Conservation (phyloP, 371 early-diverging fungal genomes). For the Mortierella sp. region DNA sequence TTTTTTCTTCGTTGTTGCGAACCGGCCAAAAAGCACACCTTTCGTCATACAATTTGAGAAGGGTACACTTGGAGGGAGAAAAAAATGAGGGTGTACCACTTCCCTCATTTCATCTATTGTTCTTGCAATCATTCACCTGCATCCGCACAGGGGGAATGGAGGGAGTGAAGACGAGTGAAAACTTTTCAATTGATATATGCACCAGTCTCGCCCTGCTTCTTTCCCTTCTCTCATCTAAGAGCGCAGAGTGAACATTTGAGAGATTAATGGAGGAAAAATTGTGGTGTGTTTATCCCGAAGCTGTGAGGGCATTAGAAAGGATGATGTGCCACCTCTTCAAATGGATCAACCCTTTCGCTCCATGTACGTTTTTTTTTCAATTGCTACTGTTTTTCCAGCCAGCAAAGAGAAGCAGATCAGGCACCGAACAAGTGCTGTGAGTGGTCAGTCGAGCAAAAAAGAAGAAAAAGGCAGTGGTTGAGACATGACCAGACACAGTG, state of each 20-base stretch:
- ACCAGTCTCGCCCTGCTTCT: background rate
- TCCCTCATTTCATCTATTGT: background rate
- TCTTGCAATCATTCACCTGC: background rate
- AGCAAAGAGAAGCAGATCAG: background rate
- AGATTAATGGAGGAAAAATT: background rate
- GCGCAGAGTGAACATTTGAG: background rate
- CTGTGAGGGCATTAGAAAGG: background rate
- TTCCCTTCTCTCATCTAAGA: background rate
- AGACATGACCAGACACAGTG: slow-evolving; percentile 7
- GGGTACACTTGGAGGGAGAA: background rate
- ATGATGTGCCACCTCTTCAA: background rate
- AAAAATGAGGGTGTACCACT: background rate
- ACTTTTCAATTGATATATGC: background rate
- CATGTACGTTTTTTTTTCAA: background rate
- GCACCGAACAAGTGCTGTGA: background rate
- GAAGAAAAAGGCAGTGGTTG: background rate
- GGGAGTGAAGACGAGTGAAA: too few species aligned
- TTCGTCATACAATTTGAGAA: slow-evolving; percentile 5
- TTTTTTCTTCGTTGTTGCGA: background rate
- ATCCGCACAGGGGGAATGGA: background rate
- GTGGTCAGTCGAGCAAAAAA: background rate
- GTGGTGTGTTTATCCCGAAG: background rate
- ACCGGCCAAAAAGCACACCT: slow-evolving; percentile 1
- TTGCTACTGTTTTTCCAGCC: background rate
- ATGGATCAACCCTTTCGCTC: background rate